Percentiles rank a stretch among this genome's conserved stretches.
Evolutionary conservation across 129 eudicot species (phyloP).

Genomic region (Artemisia argyi): DNA sequence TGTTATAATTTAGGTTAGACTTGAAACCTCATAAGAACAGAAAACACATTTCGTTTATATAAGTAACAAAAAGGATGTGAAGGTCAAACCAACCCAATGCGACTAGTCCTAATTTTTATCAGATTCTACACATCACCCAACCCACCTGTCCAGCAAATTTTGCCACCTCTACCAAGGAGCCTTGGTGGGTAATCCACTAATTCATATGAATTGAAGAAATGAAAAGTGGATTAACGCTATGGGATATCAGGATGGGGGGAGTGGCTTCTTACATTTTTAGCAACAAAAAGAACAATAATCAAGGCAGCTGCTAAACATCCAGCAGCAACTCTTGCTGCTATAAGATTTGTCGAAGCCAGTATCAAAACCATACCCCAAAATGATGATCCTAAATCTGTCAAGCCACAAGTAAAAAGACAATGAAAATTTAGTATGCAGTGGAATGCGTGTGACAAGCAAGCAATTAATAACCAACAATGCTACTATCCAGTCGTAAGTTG

Average conservation of each 20-base stretch:
- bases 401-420: slow-evolving; percentile 1
- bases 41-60: neutral
- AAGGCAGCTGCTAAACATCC: slow-evolving; percentile 78
- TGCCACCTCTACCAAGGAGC: slow-evolving; percentile 8
- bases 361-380: slow-evolving; percentile 98
- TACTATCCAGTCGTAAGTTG: neutral
- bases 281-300: slow-evolving; percentile 56
- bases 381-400: slow-evolving; percentile 86
- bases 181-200: slow-evolving; percentile 4
- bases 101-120: neutral
- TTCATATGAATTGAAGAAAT: neutral
- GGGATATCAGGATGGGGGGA: neutral
- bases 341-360: slow-evolving; percentile 85
- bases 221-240: slow-evolving; percentile 7
- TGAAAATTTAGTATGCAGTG: neutral
- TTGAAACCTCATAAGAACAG: neutral
- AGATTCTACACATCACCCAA: neutral
- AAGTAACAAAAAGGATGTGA: neutral
- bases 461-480: neutral
- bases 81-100: slow-evolving; percentile 1
- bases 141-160: neutral
- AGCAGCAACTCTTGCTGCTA: slow-evolving; percentile 91
- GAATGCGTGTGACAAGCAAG: neutral
- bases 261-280: slow-evolving; percentile 47
- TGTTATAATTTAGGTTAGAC: neutral